Evolutionary conservation across 257 asterid species (phyloP).

Genomic region (Solanum phureja): DNA sequence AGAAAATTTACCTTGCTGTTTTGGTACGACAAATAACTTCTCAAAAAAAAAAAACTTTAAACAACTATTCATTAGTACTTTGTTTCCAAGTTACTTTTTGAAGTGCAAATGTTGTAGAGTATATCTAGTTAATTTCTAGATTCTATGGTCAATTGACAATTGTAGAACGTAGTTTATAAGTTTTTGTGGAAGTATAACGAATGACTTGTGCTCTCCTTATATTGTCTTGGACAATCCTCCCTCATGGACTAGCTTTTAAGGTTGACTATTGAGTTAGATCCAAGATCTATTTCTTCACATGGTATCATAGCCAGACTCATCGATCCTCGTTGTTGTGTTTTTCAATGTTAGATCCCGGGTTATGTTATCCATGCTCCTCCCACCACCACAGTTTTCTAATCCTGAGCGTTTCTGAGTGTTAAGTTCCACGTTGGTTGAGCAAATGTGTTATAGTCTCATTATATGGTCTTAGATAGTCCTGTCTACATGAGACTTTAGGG

Average conservation of each 20-base stretch:
- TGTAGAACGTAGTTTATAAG: not conserved
- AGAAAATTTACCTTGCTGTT: not conserved
- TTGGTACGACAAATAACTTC: not conserved
- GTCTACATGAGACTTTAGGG: not conserved
- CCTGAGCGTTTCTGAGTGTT: not conserved
- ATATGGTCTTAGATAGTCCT: not conserved
- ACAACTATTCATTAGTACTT: not conserved
- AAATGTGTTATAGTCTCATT: not conserved
- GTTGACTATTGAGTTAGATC: not conserved
- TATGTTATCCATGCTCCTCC: not conserved
- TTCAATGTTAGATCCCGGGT: not conserved
- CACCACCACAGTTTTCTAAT: not conserved
- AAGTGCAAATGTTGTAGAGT: not conserved
- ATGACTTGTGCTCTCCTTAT: not conserved
- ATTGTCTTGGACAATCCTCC: not conserved
- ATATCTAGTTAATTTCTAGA: not conserved
- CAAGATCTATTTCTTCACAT: not conserved
- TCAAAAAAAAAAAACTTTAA: not conserved
- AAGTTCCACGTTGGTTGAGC: not conserved
- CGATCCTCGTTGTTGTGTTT: not conserved
- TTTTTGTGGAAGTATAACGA: not conserved
- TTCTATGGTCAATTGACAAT: not conserved
- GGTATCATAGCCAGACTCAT: not conserved
- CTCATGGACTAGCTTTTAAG: not conserved
- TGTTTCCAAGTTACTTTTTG: not conserved